Evolutionary conservation across 2,329 filamentous ascomycete genomes (phyloP), one percentile per base, ranked within the genome.

Genomic region (Tolypocladium ovalisporum): DNA sequence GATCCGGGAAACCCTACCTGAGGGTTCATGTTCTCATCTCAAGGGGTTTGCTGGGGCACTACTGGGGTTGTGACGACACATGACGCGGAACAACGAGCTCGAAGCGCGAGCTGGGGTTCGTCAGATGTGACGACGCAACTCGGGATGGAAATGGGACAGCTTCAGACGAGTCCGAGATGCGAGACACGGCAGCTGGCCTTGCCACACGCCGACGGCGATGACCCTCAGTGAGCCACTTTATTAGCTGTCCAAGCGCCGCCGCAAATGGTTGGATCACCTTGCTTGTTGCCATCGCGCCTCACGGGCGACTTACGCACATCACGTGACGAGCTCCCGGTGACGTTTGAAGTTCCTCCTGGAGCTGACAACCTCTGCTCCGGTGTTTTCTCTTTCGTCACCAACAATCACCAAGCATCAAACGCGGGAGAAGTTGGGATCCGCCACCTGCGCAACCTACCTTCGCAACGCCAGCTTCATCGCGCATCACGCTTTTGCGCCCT

Each of bases 371-470:
- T 68, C 63, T 66, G 58, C 62, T 65, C 64, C 64, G 63, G 64
- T 65, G 64, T 70, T 71, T 70, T 69, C 68, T 66, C 67, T 66
- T 63, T 66, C 66, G 62, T 70, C 66, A 67, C 66, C 67, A 66
- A 68, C 68, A n/a, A 66, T 60, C 65, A 63, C 59, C 66, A 60
- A 67, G 62, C 67, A 70, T 62, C 52, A 40, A 66, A 68, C 64
- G 66, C 66, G 66, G 62, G 65, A 64, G 63, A 62, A 65, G 66
- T 66, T 66, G 58, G 64, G 56, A 62, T 64, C 60, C 66, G 59
- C 61, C 65, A 69, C 66, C 66, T 65, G 68, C 68, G 68, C 66
- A 63, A 63, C 63, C 59, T 63, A 70, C 70, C 67, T 54, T 61
- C 60, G 62, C 62, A 63, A 62, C 62, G 59, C 54, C 60, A 63